A percentile compares a stretch with the other conserved stretches of the same genome.
phyloP scores from a whole-genome alignment of 129 eudicot species.

The Daucus carota region DNA sequence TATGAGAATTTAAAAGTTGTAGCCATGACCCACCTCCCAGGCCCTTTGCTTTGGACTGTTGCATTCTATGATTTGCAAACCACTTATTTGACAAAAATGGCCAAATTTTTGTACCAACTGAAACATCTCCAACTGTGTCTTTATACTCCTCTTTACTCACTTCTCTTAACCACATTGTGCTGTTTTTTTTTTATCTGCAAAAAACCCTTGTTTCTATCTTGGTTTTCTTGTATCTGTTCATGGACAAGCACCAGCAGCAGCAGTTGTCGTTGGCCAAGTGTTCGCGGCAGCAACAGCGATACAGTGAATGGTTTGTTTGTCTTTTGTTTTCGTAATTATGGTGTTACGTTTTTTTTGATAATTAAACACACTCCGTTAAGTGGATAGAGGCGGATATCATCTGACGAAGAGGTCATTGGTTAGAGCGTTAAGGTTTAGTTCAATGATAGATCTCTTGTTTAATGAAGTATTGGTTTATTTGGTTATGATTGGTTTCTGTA shows the following conservation, averaged over 20 bases:
- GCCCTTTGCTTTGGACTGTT: slow-evolving; percentile 60
- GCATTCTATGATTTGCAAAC: slow-evolving; percentile 49
- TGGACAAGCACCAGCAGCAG: slow-evolving; percentile 65
- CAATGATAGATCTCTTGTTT: slow-evolving; percentile 1
- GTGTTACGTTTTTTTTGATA: too few species aligned
- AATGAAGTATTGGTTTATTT: neutral
- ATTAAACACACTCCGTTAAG: too few species aligned
- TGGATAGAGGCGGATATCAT: too few species aligned
- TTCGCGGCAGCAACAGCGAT: slow-evolving; percentile 79
- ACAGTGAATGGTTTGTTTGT: slow-evolving; percentile 76
- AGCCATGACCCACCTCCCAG: slow-evolving; percentile 58
- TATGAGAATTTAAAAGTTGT: slow-evolving; percentile 7
- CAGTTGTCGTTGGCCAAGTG: slow-evolving; percentile 59
- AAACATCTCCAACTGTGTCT: slow-evolving; percentile 39
- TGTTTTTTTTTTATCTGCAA: slow-evolving; percentile 35
- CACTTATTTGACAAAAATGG: slow-evolving; percentile 56
- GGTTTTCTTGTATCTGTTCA: slow-evolving; percentile 35
- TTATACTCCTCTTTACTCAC: slow-evolving; percentile 37
- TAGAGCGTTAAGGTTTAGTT: too few species aligned
- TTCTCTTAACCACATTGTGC: slow-evolving; percentile 47
- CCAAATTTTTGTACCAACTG: slow-evolving; percentile 27
- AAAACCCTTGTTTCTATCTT: slow-evolving; percentile 21
- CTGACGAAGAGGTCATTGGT: too few species aligned
- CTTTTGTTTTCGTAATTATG: slow-evolving; percentile 3
- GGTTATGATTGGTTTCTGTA: neutral